These are phyloP conservation scores for Salix brachista DNA, from an alignment of 345 rosid species.

Conservation along the genomic window DNA sequence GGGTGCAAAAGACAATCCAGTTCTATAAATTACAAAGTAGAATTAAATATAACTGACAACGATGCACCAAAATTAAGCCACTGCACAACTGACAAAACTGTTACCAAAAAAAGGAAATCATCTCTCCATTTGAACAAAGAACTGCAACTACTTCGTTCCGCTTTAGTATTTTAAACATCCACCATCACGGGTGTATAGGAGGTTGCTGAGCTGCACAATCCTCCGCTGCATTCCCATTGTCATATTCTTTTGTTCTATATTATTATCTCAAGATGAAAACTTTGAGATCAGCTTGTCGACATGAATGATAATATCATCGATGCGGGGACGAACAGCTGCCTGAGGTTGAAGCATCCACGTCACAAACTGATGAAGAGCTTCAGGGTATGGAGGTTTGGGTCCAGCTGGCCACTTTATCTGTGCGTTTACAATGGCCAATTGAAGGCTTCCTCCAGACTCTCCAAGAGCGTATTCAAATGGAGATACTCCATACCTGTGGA, in stretches of 20 bases:
- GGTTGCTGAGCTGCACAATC: background rate
- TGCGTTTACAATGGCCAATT: slow-evolving; percentile 83
- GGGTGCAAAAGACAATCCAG: background rate
- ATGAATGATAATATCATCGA: slow-evolving; percentile 82
- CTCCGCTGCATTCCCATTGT: background rate
- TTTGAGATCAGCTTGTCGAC: slow-evolving; percentile 89
- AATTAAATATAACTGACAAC: slow-evolving; percentile 6
- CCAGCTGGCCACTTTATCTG: slow-evolving; percentile 96
- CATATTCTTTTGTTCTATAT: background rate
- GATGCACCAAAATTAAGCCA: background rate
- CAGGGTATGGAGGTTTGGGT: slow-evolving; percentile 83
- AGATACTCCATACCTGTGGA: slow-evolving; percentile 76
- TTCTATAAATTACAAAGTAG: slow-evolving; percentile 4
- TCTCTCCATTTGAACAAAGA: slow-evolving; percentile 1
- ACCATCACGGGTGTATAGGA: background rate
- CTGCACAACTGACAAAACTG: slow-evolving; percentile 16
- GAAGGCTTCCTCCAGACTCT: slow-evolving; percentile 97
- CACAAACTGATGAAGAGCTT: slow-evolving; percentile 85
- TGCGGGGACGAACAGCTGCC: slow-evolving; percentile 75
- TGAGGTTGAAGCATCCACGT: slow-evolving; percentile 99
- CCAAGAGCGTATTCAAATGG: slow-evolving; percentile 98
- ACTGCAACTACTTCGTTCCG: slow-evolving; percentile 4
- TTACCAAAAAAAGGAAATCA: background rate
- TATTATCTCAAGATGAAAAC: slow-evolving; percentile 21
- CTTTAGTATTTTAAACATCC: background rate